Evolutionary conservation across 2,329 filamentous ascomycete species (phyloP).

Genomic region (Diaporthe helianthi): DNA sequence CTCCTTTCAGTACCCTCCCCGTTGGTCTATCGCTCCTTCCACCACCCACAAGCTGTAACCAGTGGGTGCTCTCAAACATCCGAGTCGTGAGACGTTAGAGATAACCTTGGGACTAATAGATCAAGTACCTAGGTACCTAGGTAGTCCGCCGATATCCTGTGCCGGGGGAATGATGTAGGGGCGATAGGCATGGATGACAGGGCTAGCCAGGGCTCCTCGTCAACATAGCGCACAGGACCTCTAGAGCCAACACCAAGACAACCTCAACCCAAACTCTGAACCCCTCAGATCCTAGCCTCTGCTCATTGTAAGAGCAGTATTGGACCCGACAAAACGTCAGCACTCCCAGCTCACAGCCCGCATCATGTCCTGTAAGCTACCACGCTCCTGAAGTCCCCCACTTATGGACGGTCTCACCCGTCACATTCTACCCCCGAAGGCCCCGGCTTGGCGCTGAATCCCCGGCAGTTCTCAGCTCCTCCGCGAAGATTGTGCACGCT

Average conservation of each 20-base stretch:
- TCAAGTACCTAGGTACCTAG: no score
- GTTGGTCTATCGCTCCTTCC: no score
- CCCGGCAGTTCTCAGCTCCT: slow-evolving; percentile 51
- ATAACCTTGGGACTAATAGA: neutral
- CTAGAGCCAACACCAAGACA: neutral
- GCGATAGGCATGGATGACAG: neutral
- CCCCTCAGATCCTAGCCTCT: neutral
- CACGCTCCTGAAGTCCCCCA: neutral
- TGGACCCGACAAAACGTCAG: neutral
- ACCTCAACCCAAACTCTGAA: neutral
- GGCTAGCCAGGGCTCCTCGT: neutral
- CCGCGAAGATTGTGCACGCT: slow-evolving; percentile 50
- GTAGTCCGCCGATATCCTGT: slow-evolving; percentile 1
- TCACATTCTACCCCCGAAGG: neutral
- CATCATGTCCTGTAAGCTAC: slow-evolving; percentile 21
- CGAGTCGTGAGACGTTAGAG: neutral
- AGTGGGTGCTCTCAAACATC: neutral
- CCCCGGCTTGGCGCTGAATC: slow-evolving; percentile 7
- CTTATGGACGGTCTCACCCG: neutral
- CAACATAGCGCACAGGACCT: neutral
- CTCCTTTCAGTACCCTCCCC: no score
- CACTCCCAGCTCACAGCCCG: neutral
- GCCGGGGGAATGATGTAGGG: slow-evolving; percentile 2
- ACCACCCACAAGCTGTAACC: neutral
- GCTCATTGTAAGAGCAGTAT: neutral